Evolutionary conservation across 331 rosid species (phyloP), one percentile per base, ranked within the genome.

Genomic region (Quercus lobata): DNA sequence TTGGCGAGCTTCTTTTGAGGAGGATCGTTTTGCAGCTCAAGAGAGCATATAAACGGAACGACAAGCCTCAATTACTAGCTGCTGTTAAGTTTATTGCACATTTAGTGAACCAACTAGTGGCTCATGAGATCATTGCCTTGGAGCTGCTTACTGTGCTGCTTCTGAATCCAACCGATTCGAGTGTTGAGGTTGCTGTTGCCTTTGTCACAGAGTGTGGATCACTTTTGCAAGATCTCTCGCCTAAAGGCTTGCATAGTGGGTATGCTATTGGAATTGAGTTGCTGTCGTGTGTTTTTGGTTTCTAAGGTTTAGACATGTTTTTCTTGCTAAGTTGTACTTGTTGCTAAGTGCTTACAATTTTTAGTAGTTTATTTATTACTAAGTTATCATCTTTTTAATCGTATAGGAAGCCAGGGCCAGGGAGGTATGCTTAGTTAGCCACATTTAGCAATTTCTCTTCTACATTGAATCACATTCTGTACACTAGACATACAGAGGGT

Each of bases 161-260:
- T 1, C 96, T 93, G 88, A 90, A 93, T 74, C 99, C 99, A 41
- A 90, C 93, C 2, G 94, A 95, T 76, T 97, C 93, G 78, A 95
- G 97, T 82, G 99, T 95, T 81, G 97, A 95, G 88, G 99, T 93
- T 35, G 99, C 97, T 71, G 99, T 95, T 62, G 97, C 96, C 61
- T 95, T 95, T 95, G 99, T 93, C 49, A 91, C 93, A 1, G 97
- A 93, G 63, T 90, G 94, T 78, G 99, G 99, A 68, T 95, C 97
- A 71, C 88, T 90, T 78, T 82, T 95, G 76, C 94, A 93, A 72
- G 97, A 90, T 75, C 93, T 91, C 74, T 85, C 99, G 2, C 97
- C 99, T 14, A 93, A 87, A 84, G 99, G 97, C 63, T 90, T 95
- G 78, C 97, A 90, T 73, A 97, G 99, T 95, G 83, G 53, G 96